A percentile compares a stretch with the other conserved stretches of the same genome.
Evolutionary conservation across 768 basidiomycete species (phyloP).

Genomic region (Boletus bicolor): DNA sequence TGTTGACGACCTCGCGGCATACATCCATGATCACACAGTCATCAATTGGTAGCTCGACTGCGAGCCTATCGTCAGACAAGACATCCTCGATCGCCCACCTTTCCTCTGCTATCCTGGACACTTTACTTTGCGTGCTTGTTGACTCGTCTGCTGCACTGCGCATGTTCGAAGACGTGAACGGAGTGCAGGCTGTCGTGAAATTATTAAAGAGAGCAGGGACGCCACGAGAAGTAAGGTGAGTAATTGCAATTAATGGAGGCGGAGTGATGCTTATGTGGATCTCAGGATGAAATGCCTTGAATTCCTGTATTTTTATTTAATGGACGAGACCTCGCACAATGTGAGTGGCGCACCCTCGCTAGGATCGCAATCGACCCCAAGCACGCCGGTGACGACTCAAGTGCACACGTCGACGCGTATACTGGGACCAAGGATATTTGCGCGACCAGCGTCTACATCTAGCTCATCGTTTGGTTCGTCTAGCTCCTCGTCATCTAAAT

Average conservation of each 20-base stretch:
- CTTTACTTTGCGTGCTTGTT: constrained; percentile 83
- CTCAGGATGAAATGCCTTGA: constrained; percentile 93
- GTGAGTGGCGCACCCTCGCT: constrained; percentile 2
- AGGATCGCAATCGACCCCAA: constrained; percentile 33
- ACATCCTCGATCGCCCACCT: constrained; percentile 39
- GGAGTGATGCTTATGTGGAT: constrained; percentile 1
- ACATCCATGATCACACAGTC: constrained; percentile 35
- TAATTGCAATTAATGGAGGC: constrained; percentile 46
- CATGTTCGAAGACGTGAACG: constrained; percentile 71
- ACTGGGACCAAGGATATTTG: constrained; percentile 26
- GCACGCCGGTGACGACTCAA: constrained; percentile 31
- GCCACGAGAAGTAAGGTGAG: constrained; percentile 83
- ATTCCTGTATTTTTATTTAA: constrained; percentile 90
- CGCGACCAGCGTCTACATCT: constrained; percentile 18
- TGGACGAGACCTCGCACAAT: constrained; percentile 63
- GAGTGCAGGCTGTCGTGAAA: constrained; percentile 81
- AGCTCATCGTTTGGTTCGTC: constrained; percentile 21
- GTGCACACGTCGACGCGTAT: constrained; percentile 12
- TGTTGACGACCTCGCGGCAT: constrained; percentile 70
- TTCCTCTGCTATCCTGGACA: constrained; percentile 78
- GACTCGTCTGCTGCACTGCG: constrained; percentile 76
- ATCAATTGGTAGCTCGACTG: not conserved
- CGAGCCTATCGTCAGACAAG: constrained; percentile 21
- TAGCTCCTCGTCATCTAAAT: constrained; percentile 33
- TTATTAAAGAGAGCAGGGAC: constrained; percentile 83